Conservation (phyloP, 2,329 filamentous ascomycete genomes). For the Coniochaeta hoffmannii region DNA sequence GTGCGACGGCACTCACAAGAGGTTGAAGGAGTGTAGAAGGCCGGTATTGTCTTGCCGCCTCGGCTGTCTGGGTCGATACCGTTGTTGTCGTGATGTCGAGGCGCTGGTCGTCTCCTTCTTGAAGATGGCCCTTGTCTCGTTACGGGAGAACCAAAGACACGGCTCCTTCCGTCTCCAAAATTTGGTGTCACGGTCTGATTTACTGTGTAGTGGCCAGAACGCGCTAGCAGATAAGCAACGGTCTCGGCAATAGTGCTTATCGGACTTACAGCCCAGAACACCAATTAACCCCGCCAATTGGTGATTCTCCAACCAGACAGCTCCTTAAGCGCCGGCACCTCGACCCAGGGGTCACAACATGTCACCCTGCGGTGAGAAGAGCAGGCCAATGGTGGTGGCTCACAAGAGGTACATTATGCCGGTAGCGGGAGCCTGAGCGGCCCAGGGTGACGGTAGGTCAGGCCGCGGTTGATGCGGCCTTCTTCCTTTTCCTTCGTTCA, state of each 20-base stretch:
- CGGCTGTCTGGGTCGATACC: background rate
- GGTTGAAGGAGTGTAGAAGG: too few species aligned
- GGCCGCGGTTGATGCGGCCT: constrained; percentile 1
- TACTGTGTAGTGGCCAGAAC: too few species aligned
- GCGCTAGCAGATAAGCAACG: background rate
- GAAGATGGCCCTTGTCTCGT: background rate
- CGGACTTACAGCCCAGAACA: background rate
- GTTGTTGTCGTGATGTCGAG: background rate
- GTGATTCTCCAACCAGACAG: background rate
- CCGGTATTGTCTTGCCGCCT: background rate
- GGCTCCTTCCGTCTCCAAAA: constrained; percentile 2
- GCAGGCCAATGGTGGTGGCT: background rate
- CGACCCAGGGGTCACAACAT: background rate
- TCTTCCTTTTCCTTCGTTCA: background rate
- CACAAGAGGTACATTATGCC: background rate
- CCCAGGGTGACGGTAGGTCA: background rate
- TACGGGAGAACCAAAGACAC: background rate
- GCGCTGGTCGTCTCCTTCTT: background rate
- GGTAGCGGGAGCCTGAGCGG: background rate
- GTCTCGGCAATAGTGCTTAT: background rate
- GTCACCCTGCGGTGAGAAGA: background rate
- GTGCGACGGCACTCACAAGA: too few species aligned
- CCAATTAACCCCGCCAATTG: constrained; percentile 1
- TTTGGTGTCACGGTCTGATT: background rate
- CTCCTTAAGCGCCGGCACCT: constrained; percentile 1